These are phyloP conservation scores for Teunomyces panamensis DNA, from an alignment of 805 yeast genomes.

Conservation along the genomic window DNA sequence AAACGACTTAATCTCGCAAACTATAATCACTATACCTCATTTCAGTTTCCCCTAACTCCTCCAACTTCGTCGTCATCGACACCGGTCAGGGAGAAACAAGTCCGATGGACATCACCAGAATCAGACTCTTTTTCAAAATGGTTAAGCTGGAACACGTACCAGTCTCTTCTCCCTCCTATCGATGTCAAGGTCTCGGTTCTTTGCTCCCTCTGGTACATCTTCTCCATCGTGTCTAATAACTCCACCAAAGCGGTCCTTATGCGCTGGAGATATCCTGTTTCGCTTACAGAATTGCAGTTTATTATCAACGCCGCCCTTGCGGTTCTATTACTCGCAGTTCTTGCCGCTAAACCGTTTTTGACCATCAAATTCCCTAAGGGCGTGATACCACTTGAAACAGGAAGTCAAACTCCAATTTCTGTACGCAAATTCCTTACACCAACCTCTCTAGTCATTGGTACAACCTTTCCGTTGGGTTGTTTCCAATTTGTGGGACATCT, in stretches of 20 bases:
- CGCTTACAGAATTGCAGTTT: constrained; percentile 86
- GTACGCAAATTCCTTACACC: constrained; percentile 48
- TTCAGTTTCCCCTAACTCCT: constrained; percentile 30
- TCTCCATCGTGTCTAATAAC: constrained; percentile 78
- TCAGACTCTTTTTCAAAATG: background rate
- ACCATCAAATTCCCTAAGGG: constrained; percentile 43
- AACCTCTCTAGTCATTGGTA: constrained; percentile 46
- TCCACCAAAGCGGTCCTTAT: constrained; percentile 74
- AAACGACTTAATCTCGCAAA: constrained; percentile 12
- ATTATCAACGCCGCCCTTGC: constrained; percentile 66
- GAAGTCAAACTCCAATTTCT: constrained; percentile 12
- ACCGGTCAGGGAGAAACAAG: constrained; percentile 23
- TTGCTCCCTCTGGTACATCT: constrained; percentile 76
- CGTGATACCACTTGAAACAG: constrained; percentile 39
- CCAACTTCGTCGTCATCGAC: constrained; percentile 32
- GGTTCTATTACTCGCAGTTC: constrained; percentile 35
- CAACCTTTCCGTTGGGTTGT: constrained; percentile 90
- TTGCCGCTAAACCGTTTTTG: constrained; percentile 26
- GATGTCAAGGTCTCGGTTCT: constrained; percentile 29
- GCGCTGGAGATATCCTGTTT: constrained; percentile 75
- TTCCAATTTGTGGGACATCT: constrained; percentile 93
- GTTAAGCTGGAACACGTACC: background rate
- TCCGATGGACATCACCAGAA: background rate
- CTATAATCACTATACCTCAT: constrained; percentile 12
- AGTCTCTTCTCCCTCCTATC: constrained; percentile 19